phyloP scores from a whole-genome alignment of 805 yeast species.

The Pichia ethanolica region DNA sequence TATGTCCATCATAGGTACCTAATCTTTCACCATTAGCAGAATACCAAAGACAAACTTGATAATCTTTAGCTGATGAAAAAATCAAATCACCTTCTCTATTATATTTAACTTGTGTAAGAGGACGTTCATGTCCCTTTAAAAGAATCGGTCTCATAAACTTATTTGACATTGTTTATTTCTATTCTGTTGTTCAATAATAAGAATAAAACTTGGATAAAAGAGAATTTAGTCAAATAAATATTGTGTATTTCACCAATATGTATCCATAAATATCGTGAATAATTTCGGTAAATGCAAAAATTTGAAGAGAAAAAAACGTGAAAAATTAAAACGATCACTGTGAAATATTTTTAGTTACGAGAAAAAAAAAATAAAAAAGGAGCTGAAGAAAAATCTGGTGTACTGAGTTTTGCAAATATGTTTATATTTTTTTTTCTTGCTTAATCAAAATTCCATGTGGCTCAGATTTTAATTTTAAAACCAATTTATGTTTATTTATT shows the following conservation, averaged over 20 bases:
- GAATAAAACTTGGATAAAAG: no score
- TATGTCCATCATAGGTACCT: constrained; percentile 85
- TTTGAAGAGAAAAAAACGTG: background rate
- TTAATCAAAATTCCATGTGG: no score
- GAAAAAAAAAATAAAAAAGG: background rate
- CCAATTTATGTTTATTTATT: no score
- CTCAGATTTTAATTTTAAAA: no score
- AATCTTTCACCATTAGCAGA: constrained; percentile 93
- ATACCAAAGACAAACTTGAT: constrained; percentile 86
- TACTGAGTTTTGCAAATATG: no score
- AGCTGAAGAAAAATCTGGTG: no score
- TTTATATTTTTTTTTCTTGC: no score
- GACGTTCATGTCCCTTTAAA: constrained; percentile 95
- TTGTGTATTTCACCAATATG: no score
- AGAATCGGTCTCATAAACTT: constrained; percentile 55
- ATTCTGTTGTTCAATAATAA: no score
- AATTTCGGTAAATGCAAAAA: background rate
- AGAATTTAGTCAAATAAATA: no score
- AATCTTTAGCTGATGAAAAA: constrained; percentile 88
- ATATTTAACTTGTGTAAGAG: constrained; percentile 91
- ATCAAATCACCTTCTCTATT: constrained; percentile 93
- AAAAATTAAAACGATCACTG: background rate
- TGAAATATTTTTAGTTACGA: background rate
- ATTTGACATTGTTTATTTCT: constrained; percentile 5
- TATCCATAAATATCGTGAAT: no score